Conservation (phyloP, 2,329 filamentous ascomycete species). For the Tolypocladium paradoxum region DNA sequence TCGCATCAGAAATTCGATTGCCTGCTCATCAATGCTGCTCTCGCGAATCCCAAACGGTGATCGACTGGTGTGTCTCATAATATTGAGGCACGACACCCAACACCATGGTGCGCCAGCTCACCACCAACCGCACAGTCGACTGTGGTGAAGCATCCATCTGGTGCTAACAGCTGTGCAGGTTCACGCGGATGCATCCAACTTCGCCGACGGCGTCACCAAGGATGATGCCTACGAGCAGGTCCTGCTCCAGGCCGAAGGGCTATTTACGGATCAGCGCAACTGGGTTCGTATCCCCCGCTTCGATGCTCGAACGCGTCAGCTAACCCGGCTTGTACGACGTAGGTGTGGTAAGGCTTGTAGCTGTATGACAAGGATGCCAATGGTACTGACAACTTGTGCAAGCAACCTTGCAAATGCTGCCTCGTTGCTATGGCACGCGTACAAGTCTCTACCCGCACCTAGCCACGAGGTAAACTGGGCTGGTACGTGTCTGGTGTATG, state of each 20-base stretch:
- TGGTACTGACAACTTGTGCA: not conserved
- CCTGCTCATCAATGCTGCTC: not conserved
- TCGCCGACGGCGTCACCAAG: conserved; percentile 55
- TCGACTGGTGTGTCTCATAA: not conserved
- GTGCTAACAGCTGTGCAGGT: conserved; percentile 33
- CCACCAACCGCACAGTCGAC: not conserved
- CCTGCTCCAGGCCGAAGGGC: conserved; percentile 54
- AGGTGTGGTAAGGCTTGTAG: conserved; percentile 11
- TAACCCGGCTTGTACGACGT: not conserved
- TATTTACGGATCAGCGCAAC: conserved; percentile 65
- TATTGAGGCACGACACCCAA: not conserved
- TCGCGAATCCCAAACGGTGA: not conserved
- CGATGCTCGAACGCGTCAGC: not conserved
- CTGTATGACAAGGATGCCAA: not conserved
- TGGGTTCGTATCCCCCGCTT: conserved; percentile 47
- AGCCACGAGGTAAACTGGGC: conserved; percentile 67
- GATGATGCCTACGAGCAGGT: conserved; percentile 65
- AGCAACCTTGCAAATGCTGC: conserved; percentile 71
- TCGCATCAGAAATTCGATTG: not conserved
- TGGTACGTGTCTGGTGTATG: conserved; percentile 28
- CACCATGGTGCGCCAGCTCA: not conserved
- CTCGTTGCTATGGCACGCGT: conserved; percentile 69
- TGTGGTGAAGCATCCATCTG: not conserved
- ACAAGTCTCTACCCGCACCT: conserved; percentile 58
- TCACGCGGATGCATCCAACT: conserved; percentile 71